These are phyloP conservation scores for Coemansia sp. DNA, from an alignment of 192 early-diverging fungal genomes.

Conservation along the genomic window DNA sequence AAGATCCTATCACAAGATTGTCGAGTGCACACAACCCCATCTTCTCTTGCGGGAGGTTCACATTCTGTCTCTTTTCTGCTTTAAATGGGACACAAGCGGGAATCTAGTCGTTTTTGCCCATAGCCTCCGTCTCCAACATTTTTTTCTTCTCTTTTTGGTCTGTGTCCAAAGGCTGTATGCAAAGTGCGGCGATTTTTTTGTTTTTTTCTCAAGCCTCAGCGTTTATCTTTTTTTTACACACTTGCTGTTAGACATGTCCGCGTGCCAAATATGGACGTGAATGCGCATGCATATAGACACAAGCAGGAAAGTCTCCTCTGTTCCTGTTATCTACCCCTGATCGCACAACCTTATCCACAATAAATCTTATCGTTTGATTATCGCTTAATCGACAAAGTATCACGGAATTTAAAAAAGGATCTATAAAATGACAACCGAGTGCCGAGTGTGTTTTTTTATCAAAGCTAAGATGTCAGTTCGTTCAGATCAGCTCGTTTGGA, in stretches of 20 bases:
- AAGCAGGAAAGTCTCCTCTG: background rate
- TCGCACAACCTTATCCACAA: background rate
- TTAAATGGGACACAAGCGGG: background rate
- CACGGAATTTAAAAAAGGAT: background rate
- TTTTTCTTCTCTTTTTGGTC: background rate
- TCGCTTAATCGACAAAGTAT: background rate
- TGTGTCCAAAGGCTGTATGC: background rate
- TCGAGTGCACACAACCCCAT: background rate
- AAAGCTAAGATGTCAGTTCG: background rate
- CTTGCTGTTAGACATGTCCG: background rate
- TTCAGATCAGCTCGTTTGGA: background rate
- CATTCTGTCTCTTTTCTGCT: background rate
- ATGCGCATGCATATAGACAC: background rate
- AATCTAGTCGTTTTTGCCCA: background rate
- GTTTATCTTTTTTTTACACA: background rate
- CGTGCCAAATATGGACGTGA: background rate
- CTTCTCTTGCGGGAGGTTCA: background rate
- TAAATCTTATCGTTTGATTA: background rate
- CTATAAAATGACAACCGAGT: background rate
- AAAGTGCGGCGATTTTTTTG: constrained; percentile 4
- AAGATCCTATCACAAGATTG: background rate
- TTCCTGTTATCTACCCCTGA: constrained; percentile 1
- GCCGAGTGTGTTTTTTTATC: too few relatives aligned
- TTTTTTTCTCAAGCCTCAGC: too few relatives aligned
- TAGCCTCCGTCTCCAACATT: background rate